Evolutionary conservation across 2,329 filamentous ascomycete species (phyloP), one percentile per base, ranked within the genome.

Genomic region (Endothia cerciana): DNA sequence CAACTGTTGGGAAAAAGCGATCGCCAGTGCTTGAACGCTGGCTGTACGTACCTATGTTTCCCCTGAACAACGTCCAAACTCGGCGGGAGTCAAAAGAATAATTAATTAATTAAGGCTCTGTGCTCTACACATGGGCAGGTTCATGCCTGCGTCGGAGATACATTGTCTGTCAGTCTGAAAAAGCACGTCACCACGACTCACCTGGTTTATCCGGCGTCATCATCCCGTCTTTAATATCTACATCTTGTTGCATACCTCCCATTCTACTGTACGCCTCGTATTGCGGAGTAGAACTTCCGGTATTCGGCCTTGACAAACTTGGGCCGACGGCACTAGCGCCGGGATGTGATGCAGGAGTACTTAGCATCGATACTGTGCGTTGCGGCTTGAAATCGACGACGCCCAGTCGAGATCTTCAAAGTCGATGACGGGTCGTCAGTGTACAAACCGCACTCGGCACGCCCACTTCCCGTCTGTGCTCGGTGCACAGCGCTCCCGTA

Each of bases 361-460:
- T n/a, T n/a, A 7, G 3, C 10, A 6, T 45, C n/a, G 4, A 1
- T 43, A 17, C 17, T 17, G 40, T 41, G 40, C 19, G 40, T 41
- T 5, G 40, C 15, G 40, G 40, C 19, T 17, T 41, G 40, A n/a
- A 45, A 45, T 45, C 19, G 41, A 43, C 41, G 19, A 45, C n/a
- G 10, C 22, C 45, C 45, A 25, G 45, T 49, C 3, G 22, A 3
- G 45, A 49, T 49, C 22, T 49, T 49, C 22, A 49, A 49, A 49
- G 45, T 49, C 45, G 22, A 49, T 49, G 45, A 49, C 45, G 45
- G 45, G 22, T 49, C n/a, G 45, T 49, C 45, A 49, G 45, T 49
- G n/a, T n/a, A 49, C 22, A 49, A 49, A 6, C 22, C 25, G 45
- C 45, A 28, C 3, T 28, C 45, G 45, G 45, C 1, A 25, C 2